Percentiles rank a stretch among this genome's conserved stretches.
These are phyloP conservation scores for Phytophthora uliginosa DNA, from an alignment of 352 stramenopile genomes.

Conservation along the genomic window DNA sequence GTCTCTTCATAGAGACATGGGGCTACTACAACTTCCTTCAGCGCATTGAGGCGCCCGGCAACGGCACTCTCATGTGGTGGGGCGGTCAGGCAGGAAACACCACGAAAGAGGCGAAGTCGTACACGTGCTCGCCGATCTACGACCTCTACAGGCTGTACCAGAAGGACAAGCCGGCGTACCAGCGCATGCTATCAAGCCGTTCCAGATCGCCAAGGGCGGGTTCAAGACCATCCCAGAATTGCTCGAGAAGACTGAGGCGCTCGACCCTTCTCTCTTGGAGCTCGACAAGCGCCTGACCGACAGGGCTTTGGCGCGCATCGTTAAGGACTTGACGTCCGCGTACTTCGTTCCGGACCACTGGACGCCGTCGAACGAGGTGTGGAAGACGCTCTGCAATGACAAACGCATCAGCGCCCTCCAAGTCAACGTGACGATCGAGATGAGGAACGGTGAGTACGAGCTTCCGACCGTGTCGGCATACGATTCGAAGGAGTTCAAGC, in stretches of 20 bases:
- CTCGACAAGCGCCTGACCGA: neutral
- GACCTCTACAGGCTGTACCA: neutral
- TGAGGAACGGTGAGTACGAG: neutral
- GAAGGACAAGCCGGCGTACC: neutral
- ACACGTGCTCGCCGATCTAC: neutral
- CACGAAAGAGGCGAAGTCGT: neutral
- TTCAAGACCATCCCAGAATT: neutral
- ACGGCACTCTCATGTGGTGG: slow-evolving; percentile 2
- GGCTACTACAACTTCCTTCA: neutral
- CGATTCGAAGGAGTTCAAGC: neutral
- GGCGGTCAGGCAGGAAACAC: neutral
- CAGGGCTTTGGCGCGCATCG: neutral
- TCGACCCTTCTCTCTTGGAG: neutral
- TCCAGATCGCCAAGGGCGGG: neutral
- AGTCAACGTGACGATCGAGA: neutral
- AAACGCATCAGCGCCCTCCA: neutral
- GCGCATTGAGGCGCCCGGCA: neutral
- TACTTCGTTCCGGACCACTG: neutral
- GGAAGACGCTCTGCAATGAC: neutral
- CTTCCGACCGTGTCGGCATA: neutral
- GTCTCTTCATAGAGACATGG: neutral
- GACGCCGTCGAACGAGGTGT: neutral
- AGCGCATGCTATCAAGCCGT: neutral
- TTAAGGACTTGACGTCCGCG: neutral
- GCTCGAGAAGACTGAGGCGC: neutral